phyloP scores from a whole-genome alignment of 1,139 yeast genomes.

The Candida anutae region DNA sequence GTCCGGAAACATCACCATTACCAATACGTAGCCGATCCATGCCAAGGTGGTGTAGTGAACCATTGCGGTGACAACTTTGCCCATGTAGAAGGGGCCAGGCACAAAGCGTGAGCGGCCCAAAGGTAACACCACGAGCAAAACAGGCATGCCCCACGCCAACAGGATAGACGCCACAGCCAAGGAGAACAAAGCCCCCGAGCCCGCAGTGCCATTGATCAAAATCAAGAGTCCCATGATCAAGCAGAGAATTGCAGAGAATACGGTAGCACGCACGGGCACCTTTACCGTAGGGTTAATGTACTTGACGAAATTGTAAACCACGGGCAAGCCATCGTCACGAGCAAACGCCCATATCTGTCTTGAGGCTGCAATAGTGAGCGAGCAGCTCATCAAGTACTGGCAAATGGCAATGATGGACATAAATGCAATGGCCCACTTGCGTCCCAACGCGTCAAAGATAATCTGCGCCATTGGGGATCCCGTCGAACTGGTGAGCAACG shows the following conservation, averaged over 20 bases:
- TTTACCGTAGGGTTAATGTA: slow-evolving; percentile 16
- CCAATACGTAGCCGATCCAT: slow-evolving; percentile 25
- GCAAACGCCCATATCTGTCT: slow-evolving; percentile 49
- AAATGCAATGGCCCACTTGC: slow-evolving; percentile 60
- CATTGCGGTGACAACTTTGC: slow-evolving; percentile 15
- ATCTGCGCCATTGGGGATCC: slow-evolving; percentile 63
- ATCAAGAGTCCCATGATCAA: slow-evolving; percentile 24
- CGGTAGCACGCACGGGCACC: slow-evolving; percentile 27
- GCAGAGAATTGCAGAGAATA: slow-evolving; percentile 21
- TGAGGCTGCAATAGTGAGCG: slow-evolving; percentile 43
- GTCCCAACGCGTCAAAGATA: slow-evolving; percentile 57
- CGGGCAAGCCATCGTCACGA: slow-evolving; percentile 37
- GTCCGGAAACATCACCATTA: slow-evolving; percentile 35
- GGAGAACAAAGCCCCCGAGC: slow-evolving; percentile 41
- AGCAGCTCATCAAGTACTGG: slow-evolving; percentile 60
- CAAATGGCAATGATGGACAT: slow-evolving; percentile 53
- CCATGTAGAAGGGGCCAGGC: slow-evolving; percentile 28
- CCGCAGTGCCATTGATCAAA: slow-evolving; percentile 23
- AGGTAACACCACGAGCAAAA: slow-evolving; percentile 33
- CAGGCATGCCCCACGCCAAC: slow-evolving; percentile 36
- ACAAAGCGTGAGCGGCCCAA: slow-evolving; percentile 24
- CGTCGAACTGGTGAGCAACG: slow-evolving; percentile 29
- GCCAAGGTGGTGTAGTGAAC: slow-evolving; percentile 16
- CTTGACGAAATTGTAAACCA: slow-evolving; percentile 20
- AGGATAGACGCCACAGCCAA: slow-evolving; percentile 41